These are phyloP conservation scores for Lentinula lateritia DNA, from an alignment of 768 basidiomycete genomes.

Conservation along the genomic window DNA sequence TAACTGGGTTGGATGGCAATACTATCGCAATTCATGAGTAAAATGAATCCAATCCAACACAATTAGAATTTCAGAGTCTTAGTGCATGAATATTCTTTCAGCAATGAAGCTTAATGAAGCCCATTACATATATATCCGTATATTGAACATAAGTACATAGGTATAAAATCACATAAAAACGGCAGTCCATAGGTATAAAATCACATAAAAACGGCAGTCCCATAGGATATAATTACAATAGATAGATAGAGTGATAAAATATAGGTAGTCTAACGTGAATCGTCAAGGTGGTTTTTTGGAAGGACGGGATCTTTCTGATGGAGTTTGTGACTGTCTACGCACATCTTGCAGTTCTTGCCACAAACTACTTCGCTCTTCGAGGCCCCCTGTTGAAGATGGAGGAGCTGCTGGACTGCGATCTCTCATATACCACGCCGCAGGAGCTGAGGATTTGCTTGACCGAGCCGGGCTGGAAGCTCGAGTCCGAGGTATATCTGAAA, in stretches of 20 bases:
- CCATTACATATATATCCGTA: too few species aligned
- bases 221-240: neutral
- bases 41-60: too few species aligned
- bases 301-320: constrained; percentile 36
- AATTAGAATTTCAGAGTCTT: too few species aligned
- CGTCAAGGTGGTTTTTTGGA: constrained; percentile 27
- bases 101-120: too few species aligned
- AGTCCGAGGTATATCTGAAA: constrained; percentile 19
- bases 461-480: constrained; percentile 18
- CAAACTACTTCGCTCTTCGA: constrained; percentile 38
- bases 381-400: constrained; percentile 24
- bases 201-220: neutral
- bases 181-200: neutral
- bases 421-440: constrained; percentile 8
- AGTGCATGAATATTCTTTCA: too few species aligned
- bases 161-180: neutral
- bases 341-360: constrained; percentile 54
- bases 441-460: constrained; percentile 13
- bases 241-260: neutral
- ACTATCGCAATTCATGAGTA: constrained; percentile 83
- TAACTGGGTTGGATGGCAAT: constrained; percentile 99
- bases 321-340: constrained; percentile 39
- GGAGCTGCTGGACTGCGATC: constrained; percentile 12
- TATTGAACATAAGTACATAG: neutral
- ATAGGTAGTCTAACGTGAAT: neutral